These are phyloP conservation scores for Polygonum maritimum DNA, from an alignment of 148 eudicot genomes.

Conservation along the genomic window DNA sequence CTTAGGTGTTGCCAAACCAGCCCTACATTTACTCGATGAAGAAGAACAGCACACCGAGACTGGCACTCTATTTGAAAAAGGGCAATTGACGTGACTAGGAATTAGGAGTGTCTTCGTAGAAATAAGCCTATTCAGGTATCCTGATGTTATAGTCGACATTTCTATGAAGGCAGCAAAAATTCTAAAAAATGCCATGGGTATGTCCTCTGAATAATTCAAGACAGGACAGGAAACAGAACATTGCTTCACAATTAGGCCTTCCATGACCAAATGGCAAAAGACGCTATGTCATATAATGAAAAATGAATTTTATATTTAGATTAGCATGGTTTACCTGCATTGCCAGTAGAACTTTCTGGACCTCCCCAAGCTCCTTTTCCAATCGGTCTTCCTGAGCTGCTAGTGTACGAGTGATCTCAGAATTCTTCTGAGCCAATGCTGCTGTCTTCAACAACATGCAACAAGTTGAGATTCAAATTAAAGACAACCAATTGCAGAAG, in stretches of 20 bases:
- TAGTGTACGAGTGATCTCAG: constrained; percentile 85
- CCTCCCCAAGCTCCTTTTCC: constrained; percentile 87
- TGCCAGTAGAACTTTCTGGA: constrained; percentile 87
- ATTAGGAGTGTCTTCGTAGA: too few species aligned
- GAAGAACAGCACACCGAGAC: too few species aligned
- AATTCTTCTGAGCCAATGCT: constrained; percentile 87
- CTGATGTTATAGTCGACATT: not conserved
- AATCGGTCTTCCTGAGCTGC: constrained; percentile 60
- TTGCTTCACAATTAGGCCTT: not conserved
- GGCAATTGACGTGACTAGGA: too few species aligned
- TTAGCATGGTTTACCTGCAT: constrained; percentile 61
- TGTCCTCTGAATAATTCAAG: not conserved
- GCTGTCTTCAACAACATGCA: constrained; percentile 49
- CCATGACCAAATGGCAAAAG: not conserved
- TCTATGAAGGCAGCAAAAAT: not conserved
- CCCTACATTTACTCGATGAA: too few species aligned
- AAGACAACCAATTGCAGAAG: not conserved
- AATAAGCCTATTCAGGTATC: too few species aligned
- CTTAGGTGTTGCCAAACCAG: not conserved
- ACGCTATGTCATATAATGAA: not conserved
- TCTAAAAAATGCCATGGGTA: not conserved
- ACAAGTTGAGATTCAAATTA: not conserved
- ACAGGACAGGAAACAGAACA: not conserved
- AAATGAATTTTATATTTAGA: not conserved
- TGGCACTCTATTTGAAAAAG: too few species aligned